phyloP scores from a whole-genome alignment of 345 rosid species.

The Laguncularia racemosa region DNA sequence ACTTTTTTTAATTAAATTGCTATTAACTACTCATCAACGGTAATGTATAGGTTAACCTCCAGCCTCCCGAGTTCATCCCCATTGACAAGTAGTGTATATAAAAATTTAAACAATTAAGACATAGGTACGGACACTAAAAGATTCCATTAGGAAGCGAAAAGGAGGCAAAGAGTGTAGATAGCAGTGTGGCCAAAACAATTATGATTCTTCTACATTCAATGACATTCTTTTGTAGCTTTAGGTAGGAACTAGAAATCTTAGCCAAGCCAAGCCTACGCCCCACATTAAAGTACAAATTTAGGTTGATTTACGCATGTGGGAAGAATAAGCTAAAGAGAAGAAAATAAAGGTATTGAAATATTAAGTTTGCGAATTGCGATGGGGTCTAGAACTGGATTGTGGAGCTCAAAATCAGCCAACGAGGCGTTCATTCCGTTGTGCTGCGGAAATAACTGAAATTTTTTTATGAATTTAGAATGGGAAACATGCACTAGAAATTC shows the following conservation, averaged over 20 bases:
- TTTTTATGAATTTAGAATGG: not conserved
- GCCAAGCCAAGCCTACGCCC: conserved; percentile 8
- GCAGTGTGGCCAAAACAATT: conserved; percentile 10
- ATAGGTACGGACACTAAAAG: not conserved
- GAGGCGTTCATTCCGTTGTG: conserved; percentile 19
- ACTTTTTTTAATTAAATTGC: too few species aligned
- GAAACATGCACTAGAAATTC: too few species aligned
- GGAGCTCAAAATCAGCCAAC: conserved; percentile 21
- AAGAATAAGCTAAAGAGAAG: conserved; percentile 2
- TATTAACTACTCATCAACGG: too few species aligned
- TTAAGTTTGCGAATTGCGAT: not conserved
- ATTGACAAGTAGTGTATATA: too few species aligned
- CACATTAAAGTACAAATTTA: not conserved
- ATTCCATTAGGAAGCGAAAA: conserved; percentile 4
- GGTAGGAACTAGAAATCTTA: conserved; percentile 10
- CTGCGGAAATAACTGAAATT: not conserved
- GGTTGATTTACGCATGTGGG: not conserved
- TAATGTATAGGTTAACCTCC: too few species aligned
- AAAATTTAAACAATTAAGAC: not conserved
- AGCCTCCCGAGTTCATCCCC: too few species aligned
- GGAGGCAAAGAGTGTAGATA: conserved; percentile 1
- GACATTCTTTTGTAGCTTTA: conserved; percentile 20
- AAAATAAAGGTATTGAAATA: not conserved
- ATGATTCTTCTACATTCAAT: conserved; percentile 13
- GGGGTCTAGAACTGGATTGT: conserved; percentile 12